These are phyloP conservation scores for Blastosporella zonata DNA, from an alignment of 1,284 basidiomycete species.

Conservation along the genomic window DNA sequence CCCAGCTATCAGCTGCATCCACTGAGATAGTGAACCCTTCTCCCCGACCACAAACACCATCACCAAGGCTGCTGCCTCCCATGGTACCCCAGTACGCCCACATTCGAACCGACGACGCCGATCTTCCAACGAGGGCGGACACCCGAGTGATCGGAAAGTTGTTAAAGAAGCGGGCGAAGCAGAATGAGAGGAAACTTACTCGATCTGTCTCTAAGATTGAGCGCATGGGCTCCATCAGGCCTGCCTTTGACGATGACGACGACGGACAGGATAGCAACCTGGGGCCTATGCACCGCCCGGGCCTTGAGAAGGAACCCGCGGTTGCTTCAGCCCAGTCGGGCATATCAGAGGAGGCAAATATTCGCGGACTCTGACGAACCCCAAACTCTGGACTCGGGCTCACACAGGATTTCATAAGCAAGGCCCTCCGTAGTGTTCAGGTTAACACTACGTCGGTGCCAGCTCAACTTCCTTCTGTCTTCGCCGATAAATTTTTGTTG, in stretches of 20 bases:
- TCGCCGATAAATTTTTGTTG: too few species aligned
- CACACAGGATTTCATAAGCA: too few species aligned
- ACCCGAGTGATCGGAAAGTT: constrained; percentile 21
- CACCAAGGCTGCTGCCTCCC: constrained; percentile 2
- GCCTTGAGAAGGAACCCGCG: too few species aligned
- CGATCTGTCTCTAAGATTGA: constrained; percentile 26
- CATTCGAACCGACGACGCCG: background rate
- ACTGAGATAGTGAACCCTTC: background rate
- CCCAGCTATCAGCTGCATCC: constrained; percentile 23
- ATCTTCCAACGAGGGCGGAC: constrained; percentile 6
- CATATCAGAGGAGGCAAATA: too few species aligned
- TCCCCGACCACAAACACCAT: background rate
- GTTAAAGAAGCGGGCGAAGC: constrained; percentile 22
- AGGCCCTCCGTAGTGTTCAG: too few species aligned
- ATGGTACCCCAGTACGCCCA: constrained; percentile 10
- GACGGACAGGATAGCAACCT: constrained; percentile 2
- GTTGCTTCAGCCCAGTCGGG: too few species aligned
- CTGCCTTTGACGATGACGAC: constrained; percentile 10
- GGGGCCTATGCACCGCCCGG: background rate
- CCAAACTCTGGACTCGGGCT: too few species aligned
- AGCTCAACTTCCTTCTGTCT: too few species aligned
- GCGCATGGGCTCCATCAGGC: constrained; percentile 23
- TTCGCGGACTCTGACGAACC: too few species aligned
- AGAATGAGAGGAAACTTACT: constrained; percentile 10
- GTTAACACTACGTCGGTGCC: too few species aligned